These are phyloP conservation scores for Hypomontagnella monticulosa DNA, from an alignment of 495 filamentous ascomycete species.

Conservation along the genomic window DNA sequence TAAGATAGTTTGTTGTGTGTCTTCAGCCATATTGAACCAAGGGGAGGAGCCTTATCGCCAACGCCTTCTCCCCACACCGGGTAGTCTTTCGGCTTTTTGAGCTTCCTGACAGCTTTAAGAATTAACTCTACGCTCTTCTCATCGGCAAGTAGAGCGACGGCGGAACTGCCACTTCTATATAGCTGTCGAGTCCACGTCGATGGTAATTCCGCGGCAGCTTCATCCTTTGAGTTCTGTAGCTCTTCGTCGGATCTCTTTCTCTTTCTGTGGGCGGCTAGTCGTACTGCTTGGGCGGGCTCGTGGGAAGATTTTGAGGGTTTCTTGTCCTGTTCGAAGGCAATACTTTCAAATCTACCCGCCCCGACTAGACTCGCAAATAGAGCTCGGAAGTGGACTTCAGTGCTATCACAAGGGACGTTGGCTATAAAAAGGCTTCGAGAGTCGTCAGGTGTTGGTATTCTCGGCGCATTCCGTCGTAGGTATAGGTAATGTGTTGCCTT, in stretches of 20 bases:
- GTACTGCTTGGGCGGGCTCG: constrained; percentile 53
- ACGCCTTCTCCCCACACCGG: constrained; percentile 73
- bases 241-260: constrained; percentile 68
- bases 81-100: constrained; percentile 64
- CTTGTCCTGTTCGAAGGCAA: constrained; percentile 71
- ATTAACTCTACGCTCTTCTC: constrained; percentile 74
- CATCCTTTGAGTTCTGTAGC: constrained; percentile 61
- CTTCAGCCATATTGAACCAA: constrained; percentile 71
- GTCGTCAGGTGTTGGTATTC: constrained; percentile 75
- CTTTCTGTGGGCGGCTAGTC: constrained; percentile 67
- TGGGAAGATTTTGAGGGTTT: constrained; percentile 39
- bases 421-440: constrained; percentile 83
- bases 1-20: constrained; percentile 73
- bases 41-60: constrained; percentile 58
- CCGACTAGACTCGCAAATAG: constrained; percentile 77
- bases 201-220: constrained; percentile 66
- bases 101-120: constrained; percentile 74
- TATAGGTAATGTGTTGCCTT: constrained; percentile 85
- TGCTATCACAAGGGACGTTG: constrained; percentile 88
- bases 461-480: constrained; percentile 80
- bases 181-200: constrained; percentile 79
- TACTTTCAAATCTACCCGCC: constrained; percentile 76
- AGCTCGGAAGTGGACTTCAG: constrained; percentile 75
- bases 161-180: constrained; percentile 76
- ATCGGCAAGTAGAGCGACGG: constrained; percentile 85